A percentile compares a stretch with the other conserved stretches of the same genome.
Evolutionary conservation across 108 stramenopile genomes (phyloP).

Genomic region (Poteriospumella lacustris): DNA sequence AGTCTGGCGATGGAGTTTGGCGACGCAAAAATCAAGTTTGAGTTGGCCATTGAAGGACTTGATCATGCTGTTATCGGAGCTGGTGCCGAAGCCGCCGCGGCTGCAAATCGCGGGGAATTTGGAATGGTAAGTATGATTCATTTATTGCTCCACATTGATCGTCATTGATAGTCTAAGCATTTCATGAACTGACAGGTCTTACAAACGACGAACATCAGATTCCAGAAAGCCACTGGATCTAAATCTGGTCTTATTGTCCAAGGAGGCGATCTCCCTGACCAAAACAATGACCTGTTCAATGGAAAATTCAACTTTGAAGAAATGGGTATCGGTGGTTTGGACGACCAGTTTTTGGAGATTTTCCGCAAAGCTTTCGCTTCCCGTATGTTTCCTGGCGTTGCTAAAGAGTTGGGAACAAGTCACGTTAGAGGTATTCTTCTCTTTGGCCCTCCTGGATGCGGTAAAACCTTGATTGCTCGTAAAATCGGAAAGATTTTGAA

Average conservation of each 20-base stretch:
- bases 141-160: slow-evolving; percentile 14
- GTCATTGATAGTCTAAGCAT: not conserved
- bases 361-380: slow-evolving; percentile 95
- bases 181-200: slow-evolving; percentile 21
- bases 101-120: not conserved
- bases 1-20: slow-evolving; percentile 36
- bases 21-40: slow-evolving; percentile 33
- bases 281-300: slow-evolving; percentile 56
- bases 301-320: slow-evolving; percentile 93
- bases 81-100: not conserved
- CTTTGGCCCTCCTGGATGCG: slow-evolving; percentile 91
- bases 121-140: slow-evolving; percentile 25
- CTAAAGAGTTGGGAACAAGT: slow-evolving; percentile 91
- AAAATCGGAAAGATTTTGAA: slow-evolving; percentile 94
- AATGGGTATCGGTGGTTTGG: slow-evolving; percentile 94
- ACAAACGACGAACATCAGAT: not conserved
- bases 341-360: slow-evolving; percentile 90
- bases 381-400: slow-evolving; percentile 82
- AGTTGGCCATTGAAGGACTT: slow-evolving; percentile 26
- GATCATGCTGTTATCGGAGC: not conserved
- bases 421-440: slow-evolving; percentile 97
- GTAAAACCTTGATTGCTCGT: slow-evolving; percentile 95
- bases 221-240: not conserved
- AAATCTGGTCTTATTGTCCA: not conserved
- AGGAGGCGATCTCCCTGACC: not conserved